A percentile compares a stretch with the other conserved stretches of the same genome.
These are phyloP conservation scores for Rhizopogon rudus DNA, from an alignment of 768 basidiomycete genomes.

Conservation along the genomic window DNA sequence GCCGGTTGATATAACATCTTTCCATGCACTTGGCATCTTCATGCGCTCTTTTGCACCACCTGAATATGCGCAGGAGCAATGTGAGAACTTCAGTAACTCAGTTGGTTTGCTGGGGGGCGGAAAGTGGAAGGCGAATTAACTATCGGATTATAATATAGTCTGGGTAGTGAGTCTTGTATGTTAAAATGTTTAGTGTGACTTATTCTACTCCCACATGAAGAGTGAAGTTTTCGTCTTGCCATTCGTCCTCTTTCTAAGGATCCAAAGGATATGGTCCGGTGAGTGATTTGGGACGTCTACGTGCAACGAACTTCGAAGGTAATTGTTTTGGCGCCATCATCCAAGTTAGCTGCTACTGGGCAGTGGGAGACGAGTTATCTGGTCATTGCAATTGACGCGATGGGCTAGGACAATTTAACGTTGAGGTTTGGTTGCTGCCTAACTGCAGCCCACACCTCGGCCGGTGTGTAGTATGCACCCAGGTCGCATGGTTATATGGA, in stretches of 20 bases:
- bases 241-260: constrained; percentile 32
- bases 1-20: constrained; percentile 34
- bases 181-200: background rate
- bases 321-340: constrained; percentile 37
- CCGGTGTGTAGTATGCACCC: no score
- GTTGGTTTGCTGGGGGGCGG: constrained; percentile 40
- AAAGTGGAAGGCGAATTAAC: background rate
- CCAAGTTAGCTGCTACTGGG: background rate
- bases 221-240: constrained; percentile 44
- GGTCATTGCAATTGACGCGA: no score
- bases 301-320: constrained; percentile 47
- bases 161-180: background rate
- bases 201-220: constrained; percentile 26
- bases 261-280: background rate
- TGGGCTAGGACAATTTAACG: no score
- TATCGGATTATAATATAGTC: background rate
- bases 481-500: no score
- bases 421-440: no score
- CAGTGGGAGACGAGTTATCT: no score
- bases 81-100: constrained; percentile 45
- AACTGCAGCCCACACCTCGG: no score
- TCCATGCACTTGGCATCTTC: constrained; percentile 33
- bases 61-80: constrained; percentile 39
- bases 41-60: constrained; percentile 48
- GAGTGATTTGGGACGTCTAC: constrained; percentile 53